phyloP scores from a whole-genome alignment of 2,329 filamentous ascomycete genomes.

The Aspergillus fructus region DNA sequence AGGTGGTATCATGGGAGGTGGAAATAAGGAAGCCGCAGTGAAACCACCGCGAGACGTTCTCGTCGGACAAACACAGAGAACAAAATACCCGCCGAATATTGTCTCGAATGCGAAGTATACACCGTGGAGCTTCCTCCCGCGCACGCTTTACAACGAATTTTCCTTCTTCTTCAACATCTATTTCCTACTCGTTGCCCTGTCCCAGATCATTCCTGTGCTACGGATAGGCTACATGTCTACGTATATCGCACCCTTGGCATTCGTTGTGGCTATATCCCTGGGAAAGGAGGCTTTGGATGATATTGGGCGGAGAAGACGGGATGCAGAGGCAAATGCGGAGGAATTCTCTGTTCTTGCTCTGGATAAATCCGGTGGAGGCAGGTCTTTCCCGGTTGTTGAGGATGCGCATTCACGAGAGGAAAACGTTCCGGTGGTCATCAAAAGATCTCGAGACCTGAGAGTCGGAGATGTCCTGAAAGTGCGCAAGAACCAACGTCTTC shows the following conservation, averaged over 20 bases:
- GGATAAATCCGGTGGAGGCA: constrained; percentile 40
- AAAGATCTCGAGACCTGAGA: constrained; percentile 82
- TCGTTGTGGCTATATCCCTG: constrained; percentile 87
- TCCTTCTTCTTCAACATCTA: constrained; percentile 99
- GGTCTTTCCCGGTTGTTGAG: constrained; percentile 5
- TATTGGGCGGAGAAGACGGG: constrained; percentile 77
- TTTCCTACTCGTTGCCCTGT: constrained; percentile 90
- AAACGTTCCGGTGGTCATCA: constrained; percentile 65
- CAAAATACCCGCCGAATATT: constrained; percentile 82
- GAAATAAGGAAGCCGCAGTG: constrained; percentile 40
- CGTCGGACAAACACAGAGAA: constrained; percentile 71
- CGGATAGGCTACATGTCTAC: constrained; percentile 93
- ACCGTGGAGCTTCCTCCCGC: constrained; percentile 85
- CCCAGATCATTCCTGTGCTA: constrained; percentile 84
- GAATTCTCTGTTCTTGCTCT: constrained; percentile 77
- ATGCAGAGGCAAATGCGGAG: constrained; percentile 93
- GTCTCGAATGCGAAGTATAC: constrained; percentile 99
- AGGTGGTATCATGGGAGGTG: constrained; percentile 27
- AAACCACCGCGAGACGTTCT: constrained; percentile 68
- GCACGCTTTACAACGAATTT: constrained; percentile 97
- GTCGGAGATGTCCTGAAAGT: constrained; percentile 96
- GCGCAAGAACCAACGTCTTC: constrained; percentile 86
- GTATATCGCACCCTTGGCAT: constrained; percentile 87
- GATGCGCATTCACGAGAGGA: constrained; percentile 14
- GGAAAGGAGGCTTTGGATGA: constrained; percentile 97